Base-by-base conservation (phyloP, 1,284 basidiomycete species). In the Tetrapyrgos nigripes region DNA sequence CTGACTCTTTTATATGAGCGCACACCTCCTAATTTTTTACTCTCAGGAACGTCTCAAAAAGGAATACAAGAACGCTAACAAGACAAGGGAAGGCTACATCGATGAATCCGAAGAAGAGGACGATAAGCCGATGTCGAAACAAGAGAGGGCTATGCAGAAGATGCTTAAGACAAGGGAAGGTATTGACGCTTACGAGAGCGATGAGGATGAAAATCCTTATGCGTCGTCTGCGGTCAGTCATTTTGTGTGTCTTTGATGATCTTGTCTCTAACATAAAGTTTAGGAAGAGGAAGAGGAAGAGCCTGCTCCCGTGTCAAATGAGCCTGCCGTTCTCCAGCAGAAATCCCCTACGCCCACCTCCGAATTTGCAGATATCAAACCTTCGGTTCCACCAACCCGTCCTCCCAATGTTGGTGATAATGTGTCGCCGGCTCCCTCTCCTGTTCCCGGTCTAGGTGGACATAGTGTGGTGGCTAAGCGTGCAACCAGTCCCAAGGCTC, bases 141-240 rank as follows among this genome's bases (percentile, higher is more conserved):
- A 90, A 29, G 89, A 84, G 10, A 91, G 89, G 73, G 84, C 83
- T 3, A 86, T 94, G 78, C 87, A 89, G 75, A 93, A 92, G 72
- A 78, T 92, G 27, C 85, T 94, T 66, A 84, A 81, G 61, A 89
- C 85, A 70, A 76, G 85, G 45, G 91, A 93, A 71, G 87, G 87
- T 64, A 91, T 89, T 59, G 83, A 84, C 9, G 87, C 80, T 11
- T 92, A 93, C 64, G 92, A 92, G n/a, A 88, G 84, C 57, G 92
- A 93, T 58, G 90, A 93, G 31, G 89, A 92, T 50, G 82, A 84
- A 65, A 91, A 93, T 69, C 91, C 92, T 5, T 93, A 93, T 69
- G 89, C 87, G 1, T 89, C 85, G 68, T 89, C 87, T 64, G 91
- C 37, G 14, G 35, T 46, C 21, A 48, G 10, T 33, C n/a, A 46